Evolutionary conservation across 345 rosid species (phyloP).

Genomic region (Xanthoceras sorbifolium): DNA sequence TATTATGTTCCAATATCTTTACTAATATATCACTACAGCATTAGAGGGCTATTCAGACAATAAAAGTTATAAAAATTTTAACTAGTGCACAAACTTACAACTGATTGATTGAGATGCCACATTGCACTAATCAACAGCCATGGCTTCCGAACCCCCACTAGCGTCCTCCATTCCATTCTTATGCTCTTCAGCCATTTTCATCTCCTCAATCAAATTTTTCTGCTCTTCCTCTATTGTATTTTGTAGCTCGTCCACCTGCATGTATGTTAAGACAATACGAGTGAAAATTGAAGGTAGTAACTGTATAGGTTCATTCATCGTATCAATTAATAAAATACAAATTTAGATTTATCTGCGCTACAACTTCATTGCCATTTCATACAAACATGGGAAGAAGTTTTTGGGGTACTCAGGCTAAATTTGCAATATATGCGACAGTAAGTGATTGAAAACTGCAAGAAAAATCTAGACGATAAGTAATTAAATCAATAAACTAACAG

Average conservation of each 20-base stretch:
- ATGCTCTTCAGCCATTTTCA: conserved; percentile 78
- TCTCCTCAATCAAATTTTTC: conserved; percentile 82
- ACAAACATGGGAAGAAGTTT: not conserved
- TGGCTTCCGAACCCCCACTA: conserved; percentile 54
- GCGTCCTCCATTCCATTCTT: conserved; percentile 64
- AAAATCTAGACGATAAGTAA: not conserved
- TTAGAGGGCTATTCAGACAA: not conserved
- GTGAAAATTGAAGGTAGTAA: not conserved
- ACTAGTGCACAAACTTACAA: conserved; percentile 5
- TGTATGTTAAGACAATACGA: not conserved
- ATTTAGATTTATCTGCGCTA: not conserved
- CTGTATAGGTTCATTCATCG: not conserved
- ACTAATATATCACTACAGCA: conserved; percentile 1
- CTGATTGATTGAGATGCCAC: conserved; percentile 6
- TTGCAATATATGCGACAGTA: not conserved
- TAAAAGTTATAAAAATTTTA: not conserved
- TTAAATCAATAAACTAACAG: not conserved
- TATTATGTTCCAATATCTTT: not conserved
- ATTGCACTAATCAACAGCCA: conserved; percentile 54
- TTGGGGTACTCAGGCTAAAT: not conserved
- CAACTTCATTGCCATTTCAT: not conserved
- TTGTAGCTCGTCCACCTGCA: conserved; percentile 94
- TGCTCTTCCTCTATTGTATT: conserved; percentile 89
- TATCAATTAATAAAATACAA: too few species aligned
- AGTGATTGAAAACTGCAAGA: not conserved